Conservation (phyloP, 108 stramenopile species). For the Nitzschia palea region DNA sequence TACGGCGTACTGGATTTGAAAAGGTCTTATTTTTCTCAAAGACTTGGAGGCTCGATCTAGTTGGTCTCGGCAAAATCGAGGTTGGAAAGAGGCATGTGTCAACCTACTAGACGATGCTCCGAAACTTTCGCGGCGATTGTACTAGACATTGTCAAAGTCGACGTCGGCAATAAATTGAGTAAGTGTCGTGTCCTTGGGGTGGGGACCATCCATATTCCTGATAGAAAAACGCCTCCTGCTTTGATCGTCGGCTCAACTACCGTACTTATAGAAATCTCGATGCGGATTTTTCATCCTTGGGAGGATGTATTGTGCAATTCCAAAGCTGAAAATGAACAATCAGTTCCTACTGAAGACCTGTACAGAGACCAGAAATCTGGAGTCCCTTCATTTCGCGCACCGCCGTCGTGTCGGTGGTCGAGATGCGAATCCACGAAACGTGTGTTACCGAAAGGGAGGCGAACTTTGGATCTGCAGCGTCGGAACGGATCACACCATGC, state of each 20-base stretch:
- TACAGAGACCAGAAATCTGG: slow-evolving; percentile 3
- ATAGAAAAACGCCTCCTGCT: slow-evolving; percentile 80
- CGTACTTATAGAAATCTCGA: slow-evolving; percentile 26
- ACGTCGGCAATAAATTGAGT: background rate
- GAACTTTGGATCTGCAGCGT: too few species aligned
- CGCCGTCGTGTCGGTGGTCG: slow-evolving; percentile 44
- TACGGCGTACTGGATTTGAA: slow-evolving; percentile 65
- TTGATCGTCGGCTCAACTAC: slow-evolving; percentile 56
- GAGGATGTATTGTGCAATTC: slow-evolving; percentile 60
- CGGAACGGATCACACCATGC: background rate
- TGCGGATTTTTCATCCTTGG: slow-evolving; percentile 40
- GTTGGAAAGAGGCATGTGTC: slow-evolving; percentile 27
- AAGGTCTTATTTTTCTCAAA: slow-evolving; percentile 46
- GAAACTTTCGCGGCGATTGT: slow-evolving; percentile 29
- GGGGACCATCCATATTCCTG: slow-evolving; percentile 51
- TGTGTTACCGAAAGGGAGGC: too few species aligned
- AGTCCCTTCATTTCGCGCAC: slow-evolving; percentile 39
- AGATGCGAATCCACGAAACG: slow-evolving; percentile 21
- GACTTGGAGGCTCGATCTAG: slow-evolving; percentile 26
- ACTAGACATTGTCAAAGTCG: slow-evolving; percentile 31
- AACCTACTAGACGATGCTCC: slow-evolving; percentile 14
- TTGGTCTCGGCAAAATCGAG: slow-evolving; percentile 60
- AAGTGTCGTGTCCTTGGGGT: slow-evolving; percentile 25
- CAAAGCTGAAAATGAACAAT: slow-evolving; percentile 32
- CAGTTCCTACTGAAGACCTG: background rate